Percentiles rank a stretch among this genome's conserved stretches.
Conservation (phyloP, 2,329 filamentous ascomycete species). For the Calonectria pseudoturangicola region DNA sequence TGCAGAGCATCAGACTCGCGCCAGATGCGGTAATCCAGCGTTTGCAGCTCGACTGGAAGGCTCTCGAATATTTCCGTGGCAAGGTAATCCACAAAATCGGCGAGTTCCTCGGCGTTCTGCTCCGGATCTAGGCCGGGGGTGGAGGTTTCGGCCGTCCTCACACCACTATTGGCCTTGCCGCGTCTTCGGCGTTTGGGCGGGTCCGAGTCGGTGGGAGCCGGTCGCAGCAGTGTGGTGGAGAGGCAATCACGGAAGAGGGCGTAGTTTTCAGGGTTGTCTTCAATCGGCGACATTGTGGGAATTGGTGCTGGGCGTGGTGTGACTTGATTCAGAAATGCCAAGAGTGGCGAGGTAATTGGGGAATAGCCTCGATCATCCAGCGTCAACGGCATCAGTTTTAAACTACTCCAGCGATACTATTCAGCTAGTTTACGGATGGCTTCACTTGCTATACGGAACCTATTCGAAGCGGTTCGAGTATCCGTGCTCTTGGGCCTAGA, state of each 20-base stretch:
- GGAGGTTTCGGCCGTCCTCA: constrained; percentile 35
- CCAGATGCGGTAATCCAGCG: constrained; percentile 76
- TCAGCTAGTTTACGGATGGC: not conserved
- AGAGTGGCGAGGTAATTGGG: constrained; percentile 39
- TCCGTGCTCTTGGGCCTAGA: constrained; percentile 27
- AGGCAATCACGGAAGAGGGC: constrained; percentile 84
- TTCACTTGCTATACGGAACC: constrained; percentile 25
- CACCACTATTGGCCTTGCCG: constrained; percentile 45
- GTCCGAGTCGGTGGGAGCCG: constrained; percentile 67
- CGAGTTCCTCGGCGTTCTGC: constrained; percentile 78
- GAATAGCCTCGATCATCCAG: constrained; percentile 3
- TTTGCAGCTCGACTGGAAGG: constrained; percentile 77
- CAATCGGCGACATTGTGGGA: constrained; percentile 45
- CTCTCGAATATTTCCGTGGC: constrained; percentile 80
- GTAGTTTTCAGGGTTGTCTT: constrained; percentile 58
- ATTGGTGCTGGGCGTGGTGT: constrained; percentile 24
- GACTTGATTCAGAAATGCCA: constrained; percentile 23
- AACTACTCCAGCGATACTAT: not conserved
- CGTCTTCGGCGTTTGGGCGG: constrained; percentile 66
- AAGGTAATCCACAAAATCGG: constrained; percentile 89
- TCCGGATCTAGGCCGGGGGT: constrained; percentile 43
- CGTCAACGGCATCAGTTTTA: constrained; percentile 6
- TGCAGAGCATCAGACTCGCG: constrained; percentile 65
- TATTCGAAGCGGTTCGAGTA: constrained; percentile 42
- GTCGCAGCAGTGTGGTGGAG: constrained; percentile 80